Conservation (phyloP, 805 yeast genomes). For the Lachancea sp. region DNA sequence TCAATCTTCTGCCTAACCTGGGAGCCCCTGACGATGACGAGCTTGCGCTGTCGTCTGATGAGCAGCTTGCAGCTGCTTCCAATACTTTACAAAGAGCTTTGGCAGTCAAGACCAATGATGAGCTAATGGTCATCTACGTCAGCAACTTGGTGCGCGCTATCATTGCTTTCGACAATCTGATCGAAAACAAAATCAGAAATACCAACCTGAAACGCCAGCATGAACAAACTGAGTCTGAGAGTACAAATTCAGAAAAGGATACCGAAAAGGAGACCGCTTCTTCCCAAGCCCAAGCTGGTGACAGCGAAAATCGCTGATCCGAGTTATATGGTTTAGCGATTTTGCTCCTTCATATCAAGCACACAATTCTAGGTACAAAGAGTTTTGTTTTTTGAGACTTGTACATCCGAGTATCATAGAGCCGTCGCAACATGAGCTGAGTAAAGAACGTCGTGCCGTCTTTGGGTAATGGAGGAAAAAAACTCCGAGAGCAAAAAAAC, state of each 20-base stretch:
- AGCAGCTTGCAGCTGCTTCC: conserved; percentile 27
- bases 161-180: conserved; percentile 92
- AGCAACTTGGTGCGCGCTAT: conserved; percentile 87
- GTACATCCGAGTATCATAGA: no score
- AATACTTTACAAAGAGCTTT: conserved; percentile 70
- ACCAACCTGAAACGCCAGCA: conserved; percentile 36
- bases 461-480: no score
- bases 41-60: conserved; percentile 19
- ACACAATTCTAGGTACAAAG: background rate
- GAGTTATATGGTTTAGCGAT: background rate
- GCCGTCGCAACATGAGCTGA: no score
- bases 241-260: conserved; percentile 19
- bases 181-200: conserved; percentile 90
- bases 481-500: no score
- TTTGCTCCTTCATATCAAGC: background rate
- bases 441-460: no score
- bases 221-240: conserved; percentile 11
- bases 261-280: conserved; percentile 18
- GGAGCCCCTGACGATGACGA: conserved; percentile 34
- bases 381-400: no score
- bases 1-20: conserved; percentile 85
- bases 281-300: background rate
- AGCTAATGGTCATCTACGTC: conserved; percentile 87
- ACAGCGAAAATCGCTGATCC: background rate
- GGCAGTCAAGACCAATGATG: conserved; percentile 91